Evolutionary conservation across 495 filamentous ascomycete genomes (phyloP), one percentile per base, ranked within the genome.

Genomic region (Annulohypoxylon nitens): DNA sequence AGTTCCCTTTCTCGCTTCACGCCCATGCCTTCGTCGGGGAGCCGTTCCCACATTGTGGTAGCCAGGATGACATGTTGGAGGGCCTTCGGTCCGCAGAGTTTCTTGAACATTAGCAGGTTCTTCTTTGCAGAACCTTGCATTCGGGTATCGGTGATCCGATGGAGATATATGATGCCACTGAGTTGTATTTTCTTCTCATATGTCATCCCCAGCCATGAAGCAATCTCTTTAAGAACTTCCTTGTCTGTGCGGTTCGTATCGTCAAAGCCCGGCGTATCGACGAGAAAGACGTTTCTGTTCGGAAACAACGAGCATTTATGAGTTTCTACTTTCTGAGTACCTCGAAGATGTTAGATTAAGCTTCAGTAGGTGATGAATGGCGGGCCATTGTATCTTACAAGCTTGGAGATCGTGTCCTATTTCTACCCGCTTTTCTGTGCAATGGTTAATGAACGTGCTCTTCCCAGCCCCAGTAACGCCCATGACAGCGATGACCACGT

Each of bases 241-340:
- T 78, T 71, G 37, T 86, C 85, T 6, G 73, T 78, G 0, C 80
- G 73, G n/a, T 70, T 73, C 3, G 83, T 85, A 71, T 87, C 86
- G 67, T 87, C 79, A 53, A 87, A 87, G 18, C 86, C 86, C 5
- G 85, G 86, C 0, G 85, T 87, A 67, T 87, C 86, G 47, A 87
- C 76, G 3, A 88, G 74, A 33, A 72, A 75, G 84, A 64, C 1
- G 34, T 45, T 45, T 16, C 41, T 45, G 54, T 6, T 73, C 53
- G 3, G 41, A 36, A 11, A 43, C 37, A 18, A 67, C 30, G 11
- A 12, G 11, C 16, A 59, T 41, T 10, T 26, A 39, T 16, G 59
- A 39, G 5, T 36, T 18, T 33, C 55, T 16, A 50, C 64, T 11
- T 25, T 20, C 18, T 59, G 39, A 2, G 64, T 67, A 14, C 23